Percentiles rank a stretch among this genome's conserved stretches.
Conservation (phyloP, 1,284 basidiomycete species). For the Heterobasidion parviporum region DNA sequence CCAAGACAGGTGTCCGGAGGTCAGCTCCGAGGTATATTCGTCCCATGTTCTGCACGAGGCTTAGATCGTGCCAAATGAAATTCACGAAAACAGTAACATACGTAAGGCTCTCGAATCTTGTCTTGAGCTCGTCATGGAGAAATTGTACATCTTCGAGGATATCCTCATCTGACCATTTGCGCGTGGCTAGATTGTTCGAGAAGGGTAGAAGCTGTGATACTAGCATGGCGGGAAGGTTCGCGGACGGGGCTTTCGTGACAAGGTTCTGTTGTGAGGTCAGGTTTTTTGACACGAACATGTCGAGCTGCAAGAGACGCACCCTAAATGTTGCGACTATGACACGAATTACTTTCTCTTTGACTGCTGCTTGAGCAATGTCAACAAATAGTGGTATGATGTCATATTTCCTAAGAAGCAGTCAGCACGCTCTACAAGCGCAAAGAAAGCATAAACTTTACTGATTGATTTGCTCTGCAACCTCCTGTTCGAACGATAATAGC, state of each 20-base stretch:
- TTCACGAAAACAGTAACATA: slow-evolving; percentile 30
- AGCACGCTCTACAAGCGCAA: background rate
- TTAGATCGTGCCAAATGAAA: background rate
- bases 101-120: slow-evolving; percentile 85
- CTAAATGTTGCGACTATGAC: slow-evolving; percentile 91
- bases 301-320: slow-evolving; percentile 31
- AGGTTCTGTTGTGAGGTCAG: slow-evolving; percentile 61
- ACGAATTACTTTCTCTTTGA: slow-evolving; percentile 96
- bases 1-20: slow-evolving; percentile 89
- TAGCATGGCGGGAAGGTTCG: slow-evolving; percentile 89
- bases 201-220: slow-evolving; percentile 84
- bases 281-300: background rate
- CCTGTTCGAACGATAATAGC: slow-evolving; percentile 87
- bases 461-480: slow-evolving; percentile 71
- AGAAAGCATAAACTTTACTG: slow-evolving; percentile 14
- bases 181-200: slow-evolving; percentile 71
- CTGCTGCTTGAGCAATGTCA: slow-evolving; percentile 81
- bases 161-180: slow-evolving; percentile 95
- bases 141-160: slow-evolving; percentile 88
- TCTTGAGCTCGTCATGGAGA: slow-evolving; percentile 74
- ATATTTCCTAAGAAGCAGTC: slow-evolving; percentile 58
- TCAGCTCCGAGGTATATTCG: slow-evolving; percentile 88
- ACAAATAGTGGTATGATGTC: slow-evolving; percentile 86
- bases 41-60: slow-evolving; percentile 75
- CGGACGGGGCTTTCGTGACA: slow-evolving; percentile 70